Evolutionary conservation across 1,284 basidiomycete species (phyloP), one percentile per base, ranked within the genome.

Genomic region (Ustilago bromivora): DNA sequence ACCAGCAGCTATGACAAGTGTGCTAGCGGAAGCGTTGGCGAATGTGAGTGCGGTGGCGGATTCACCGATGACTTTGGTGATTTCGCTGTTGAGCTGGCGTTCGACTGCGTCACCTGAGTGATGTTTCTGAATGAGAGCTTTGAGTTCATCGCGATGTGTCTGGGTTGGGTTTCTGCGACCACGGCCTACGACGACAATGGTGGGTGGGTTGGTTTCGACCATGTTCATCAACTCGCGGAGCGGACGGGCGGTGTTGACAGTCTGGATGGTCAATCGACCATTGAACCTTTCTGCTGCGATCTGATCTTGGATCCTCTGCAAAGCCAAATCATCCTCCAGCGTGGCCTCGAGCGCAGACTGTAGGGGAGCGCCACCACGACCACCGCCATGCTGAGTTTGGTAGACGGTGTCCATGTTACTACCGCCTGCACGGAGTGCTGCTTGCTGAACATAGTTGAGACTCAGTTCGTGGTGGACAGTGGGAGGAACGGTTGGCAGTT

Each of bases 31-130:
- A 4, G 58, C 56, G 7, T 31, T 49, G 0, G 57, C 78, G 23
- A 81, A 66, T 15, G 69, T 70, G 47, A 81, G 54, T 10, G 79
- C 78, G 15, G 82, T 77, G 7, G 80, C 81, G 4, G 77, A 58
- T 56, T 84, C 81, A 4, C 82, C 82, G 41, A 84, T 77, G 32
- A 82, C 78, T 46, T 82, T 84, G 57, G 80, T 81, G 4, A 78
- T 82, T 57, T 84, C 82, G 51, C 69, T 69, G 53, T 82, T 79
- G 38, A 82, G 61, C 57, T 70, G 70, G 11, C 76, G 55, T 38
- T 76, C 74, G 12, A 60, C 65, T n/a, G 65, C 69, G 32, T 71
- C 66, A 4, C 34, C 58, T 17, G 57, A 41, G 43, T 59, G 52
- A 34, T 71, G 64, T 19, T 40, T 51, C 31, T 56, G 60, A 28